phyloP scores from a whole-genome alignment of 148 eudicot genomes.

The Rhododendron ovatum region DNA sequence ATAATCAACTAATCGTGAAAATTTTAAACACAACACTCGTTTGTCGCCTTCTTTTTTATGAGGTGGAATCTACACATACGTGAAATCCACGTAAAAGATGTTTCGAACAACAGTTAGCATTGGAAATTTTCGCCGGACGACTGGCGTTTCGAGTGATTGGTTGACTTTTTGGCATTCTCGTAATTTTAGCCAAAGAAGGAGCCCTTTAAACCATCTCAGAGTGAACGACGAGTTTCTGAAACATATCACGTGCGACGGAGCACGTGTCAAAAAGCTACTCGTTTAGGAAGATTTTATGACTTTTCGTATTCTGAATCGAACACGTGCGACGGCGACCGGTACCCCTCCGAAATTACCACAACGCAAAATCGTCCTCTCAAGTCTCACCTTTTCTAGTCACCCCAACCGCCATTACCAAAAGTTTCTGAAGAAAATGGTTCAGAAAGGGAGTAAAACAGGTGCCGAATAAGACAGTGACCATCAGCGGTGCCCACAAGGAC shows the following conservation, averaged over 20 bases:
- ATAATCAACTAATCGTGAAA: not conserved
- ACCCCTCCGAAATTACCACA: not conserved
- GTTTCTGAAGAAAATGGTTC: not conserved
- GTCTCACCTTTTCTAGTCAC: not conserved
- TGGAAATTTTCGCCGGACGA: no score
- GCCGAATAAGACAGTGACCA: not conserved
- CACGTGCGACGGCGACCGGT: conserved; percentile 20
- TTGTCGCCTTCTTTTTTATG: no score
- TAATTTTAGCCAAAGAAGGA: not conserved
- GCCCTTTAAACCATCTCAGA: not conserved
- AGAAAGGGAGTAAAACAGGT: no score
- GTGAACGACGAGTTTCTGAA: not conserved
- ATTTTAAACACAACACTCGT: no score
- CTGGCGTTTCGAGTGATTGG: not conserved
- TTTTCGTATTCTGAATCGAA: not conserved
- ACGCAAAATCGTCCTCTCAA: not conserved
- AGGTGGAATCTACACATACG: no score
- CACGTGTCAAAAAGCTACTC: conserved; percentile 7
- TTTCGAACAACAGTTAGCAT: no score
- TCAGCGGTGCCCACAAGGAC: not conserved
- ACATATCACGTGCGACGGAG: not conserved
- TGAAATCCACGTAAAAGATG: no score
- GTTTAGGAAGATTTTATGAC: not conserved
- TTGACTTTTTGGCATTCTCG: not conserved
- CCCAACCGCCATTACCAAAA: not conserved